A percentile compares a stretch with the other conserved stretches of the same genome.
These are phyloP conservation scores for Curvularia lunata DNA, from an alignment of 2,329 filamentous ascomycete genomes.

Conservation along the genomic window DNA sequence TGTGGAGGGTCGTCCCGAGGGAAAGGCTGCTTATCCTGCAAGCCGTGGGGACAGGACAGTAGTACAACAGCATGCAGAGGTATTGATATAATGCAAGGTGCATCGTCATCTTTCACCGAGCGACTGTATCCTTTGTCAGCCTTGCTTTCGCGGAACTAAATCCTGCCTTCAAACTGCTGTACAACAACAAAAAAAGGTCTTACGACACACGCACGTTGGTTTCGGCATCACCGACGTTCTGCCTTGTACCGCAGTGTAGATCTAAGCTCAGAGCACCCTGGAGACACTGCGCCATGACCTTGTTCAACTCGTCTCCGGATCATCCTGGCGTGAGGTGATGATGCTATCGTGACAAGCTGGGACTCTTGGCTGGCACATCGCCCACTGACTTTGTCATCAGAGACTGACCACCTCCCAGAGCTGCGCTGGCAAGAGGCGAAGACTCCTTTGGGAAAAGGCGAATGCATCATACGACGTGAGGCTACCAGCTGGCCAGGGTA, in stretches of 20 bases:
- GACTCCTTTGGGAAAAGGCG: slow-evolving; percentile 17
- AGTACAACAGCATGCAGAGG: background rate
- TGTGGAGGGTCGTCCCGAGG: slow-evolving; percentile 37
- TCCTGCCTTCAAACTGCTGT: background rate
- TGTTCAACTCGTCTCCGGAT: slow-evolving; percentile 24
- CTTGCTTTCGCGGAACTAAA: background rate
- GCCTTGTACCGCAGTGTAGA: slow-evolving; percentile 10
- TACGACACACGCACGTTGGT: slow-evolving; percentile 10
- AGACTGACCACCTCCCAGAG: background rate
- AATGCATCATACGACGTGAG: slow-evolving; percentile 17
- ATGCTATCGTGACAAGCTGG: slow-evolving; percentile 3
- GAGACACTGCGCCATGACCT: slow-evolving; percentile 17
- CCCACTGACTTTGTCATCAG: background rate
- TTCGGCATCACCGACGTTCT: slow-evolving; percentile 15
- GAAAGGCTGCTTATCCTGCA: slow-evolving; percentile 36
- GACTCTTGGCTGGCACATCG: slow-evolving; percentile 3
- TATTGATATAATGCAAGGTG: slow-evolving; percentile 1
- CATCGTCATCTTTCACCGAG: background rate
- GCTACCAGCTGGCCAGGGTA: slow-evolving; percentile 6
- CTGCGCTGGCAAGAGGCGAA: slow-evolving; percentile 20
- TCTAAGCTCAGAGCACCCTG: slow-evolving; percentile 21
- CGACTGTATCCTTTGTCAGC: slow-evolving; percentile 10
- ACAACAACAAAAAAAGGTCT: background rate
- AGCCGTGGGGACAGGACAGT: background rate
- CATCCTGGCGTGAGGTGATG: slow-evolving; percentile 4